Evolutionary conservation across 306 rosid genomes (phyloP).

Genomic region (Quercus alba): DNA sequence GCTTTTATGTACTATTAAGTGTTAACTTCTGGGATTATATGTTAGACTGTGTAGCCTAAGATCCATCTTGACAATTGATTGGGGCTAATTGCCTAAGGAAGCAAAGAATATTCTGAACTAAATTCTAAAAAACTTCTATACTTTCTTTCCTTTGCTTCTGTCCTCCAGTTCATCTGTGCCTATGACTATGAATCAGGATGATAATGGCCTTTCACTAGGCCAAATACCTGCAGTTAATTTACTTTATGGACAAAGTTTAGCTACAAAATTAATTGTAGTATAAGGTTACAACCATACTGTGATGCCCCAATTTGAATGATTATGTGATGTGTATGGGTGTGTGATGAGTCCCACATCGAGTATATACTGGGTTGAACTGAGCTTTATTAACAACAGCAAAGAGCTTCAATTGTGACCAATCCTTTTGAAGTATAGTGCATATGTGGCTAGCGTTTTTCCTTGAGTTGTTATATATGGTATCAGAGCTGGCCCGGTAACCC

Average conservation of each 20-base stretch:
- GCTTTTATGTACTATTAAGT: not conserved
- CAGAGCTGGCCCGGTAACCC: no score
- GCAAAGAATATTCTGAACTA: not conserved
- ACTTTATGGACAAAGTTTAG: not conserved
- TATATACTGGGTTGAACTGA: no score
- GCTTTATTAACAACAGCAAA: no score
- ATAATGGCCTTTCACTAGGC: not conserved
- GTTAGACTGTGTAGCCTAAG: not conserved
- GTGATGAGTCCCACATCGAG: no score
- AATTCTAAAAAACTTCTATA: not conserved
- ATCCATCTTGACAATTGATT: not conserved
- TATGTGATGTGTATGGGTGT: no score
- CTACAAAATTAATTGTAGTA: no score
- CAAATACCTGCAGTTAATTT: not conserved
- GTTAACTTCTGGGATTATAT: not conserved
- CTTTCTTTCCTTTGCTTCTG: not conserved
- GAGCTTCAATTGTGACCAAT: no score
- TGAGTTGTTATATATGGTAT: no score
- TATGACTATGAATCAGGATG: not conserved
- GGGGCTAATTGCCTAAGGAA: not conserved
- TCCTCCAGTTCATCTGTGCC: not conserved
- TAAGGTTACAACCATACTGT: no score
- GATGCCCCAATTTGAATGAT: no score
- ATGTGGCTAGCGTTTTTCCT: no score
- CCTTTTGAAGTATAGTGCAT: no score